These are phyloP conservation scores for Alternaria ethzedia DNA, from an alignment of 2,329 filamentous ascomycete genomes.

Conservation along the genomic window DNA sequence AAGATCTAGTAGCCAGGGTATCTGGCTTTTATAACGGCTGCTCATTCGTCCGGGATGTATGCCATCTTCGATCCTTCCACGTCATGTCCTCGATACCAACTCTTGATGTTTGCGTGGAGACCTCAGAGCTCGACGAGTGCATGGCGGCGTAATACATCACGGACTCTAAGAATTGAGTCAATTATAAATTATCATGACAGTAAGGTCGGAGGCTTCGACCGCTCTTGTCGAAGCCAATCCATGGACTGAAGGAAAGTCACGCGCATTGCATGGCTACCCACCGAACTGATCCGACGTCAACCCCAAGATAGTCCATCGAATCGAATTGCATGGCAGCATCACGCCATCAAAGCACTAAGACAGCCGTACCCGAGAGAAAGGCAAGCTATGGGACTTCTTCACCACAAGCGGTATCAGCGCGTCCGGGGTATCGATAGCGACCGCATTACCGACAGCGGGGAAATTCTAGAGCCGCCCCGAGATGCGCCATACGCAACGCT, in stretches of 20 bases:
- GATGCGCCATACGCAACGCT: slow-evolving; percentile 14
- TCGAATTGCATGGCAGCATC: background rate
- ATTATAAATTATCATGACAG: background rate
- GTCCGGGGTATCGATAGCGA: slow-evolving; percentile 14
- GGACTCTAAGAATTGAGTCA: background rate
- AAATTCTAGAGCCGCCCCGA: slow-evolving; percentile 18
- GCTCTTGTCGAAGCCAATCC: background rate
- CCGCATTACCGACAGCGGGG: slow-evolving; percentile 18
- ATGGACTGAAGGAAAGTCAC: background rate
- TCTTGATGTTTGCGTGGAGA: background rate
- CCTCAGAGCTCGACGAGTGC: background rate
- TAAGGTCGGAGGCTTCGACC: background rate
- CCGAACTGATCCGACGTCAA: background rate
- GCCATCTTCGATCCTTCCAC: background rate
- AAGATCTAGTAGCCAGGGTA: background rate
- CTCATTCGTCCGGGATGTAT: background rate
- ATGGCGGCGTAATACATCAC: background rate
- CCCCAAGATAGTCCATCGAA: background rate
- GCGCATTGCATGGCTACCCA: background rate
- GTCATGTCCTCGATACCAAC: background rate
- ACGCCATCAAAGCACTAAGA: background rate
- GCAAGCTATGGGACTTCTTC: slow-evolving; percentile 5
- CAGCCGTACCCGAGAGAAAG: background rate
- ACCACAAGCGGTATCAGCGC: slow-evolving; percentile 3
- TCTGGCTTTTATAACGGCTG: background rate